Base-by-base conservation (phyloP, 192 early-diverging fungal species). In the Entophlyctis helioformis region DNA sequence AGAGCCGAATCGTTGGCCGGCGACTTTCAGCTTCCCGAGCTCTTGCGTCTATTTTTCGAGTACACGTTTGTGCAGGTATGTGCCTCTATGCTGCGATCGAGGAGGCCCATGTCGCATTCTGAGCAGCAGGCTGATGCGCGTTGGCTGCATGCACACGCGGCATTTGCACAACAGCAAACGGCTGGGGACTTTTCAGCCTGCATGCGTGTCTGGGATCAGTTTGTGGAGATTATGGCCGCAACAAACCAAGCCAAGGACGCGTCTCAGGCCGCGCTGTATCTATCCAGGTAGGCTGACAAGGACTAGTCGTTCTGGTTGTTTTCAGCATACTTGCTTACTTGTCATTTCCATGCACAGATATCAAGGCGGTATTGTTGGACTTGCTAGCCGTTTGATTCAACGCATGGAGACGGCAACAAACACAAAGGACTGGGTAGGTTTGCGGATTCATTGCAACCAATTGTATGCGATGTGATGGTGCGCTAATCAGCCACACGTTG, bases 191-290 rank as follows among this genome's bases (percentile, higher is more conserved):
- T 26, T 25, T 12, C 22, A 8, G 36, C 34, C 8, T 50, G 48
- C 23, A 10, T 50, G 35, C 48, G 44, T 18, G 37, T 50, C 4
- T 50, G 48, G 48, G 48, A 50, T n/a, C 50, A 10, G 16, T 50
- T 50, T 20, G 8, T 42, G 20, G 48, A 50, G 11, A 48, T 48
- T 27, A 41, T 42, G 22, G 21, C 44, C 16, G 38, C 37, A n/a
- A 21, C 6, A 24, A 41, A 41, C 6, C 9, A 8, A 11, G 22
- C 10, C 9, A 18, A 25, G 37, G 38, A 41, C 16, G 35, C 32
- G 5, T 35, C 27, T 19, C 46, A 29, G 32, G 18, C 27, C 29
- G 13, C 15, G 4, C 4, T 47, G n/a, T 10, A 47, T 36, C 33
- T 35, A 32, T 32, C n/a, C 5, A 15, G 32, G 37, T 11, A 47